Base-by-base conservation (phyloP, 805 yeast genomes). In the Lachancea lanzarotensis region DNA sequence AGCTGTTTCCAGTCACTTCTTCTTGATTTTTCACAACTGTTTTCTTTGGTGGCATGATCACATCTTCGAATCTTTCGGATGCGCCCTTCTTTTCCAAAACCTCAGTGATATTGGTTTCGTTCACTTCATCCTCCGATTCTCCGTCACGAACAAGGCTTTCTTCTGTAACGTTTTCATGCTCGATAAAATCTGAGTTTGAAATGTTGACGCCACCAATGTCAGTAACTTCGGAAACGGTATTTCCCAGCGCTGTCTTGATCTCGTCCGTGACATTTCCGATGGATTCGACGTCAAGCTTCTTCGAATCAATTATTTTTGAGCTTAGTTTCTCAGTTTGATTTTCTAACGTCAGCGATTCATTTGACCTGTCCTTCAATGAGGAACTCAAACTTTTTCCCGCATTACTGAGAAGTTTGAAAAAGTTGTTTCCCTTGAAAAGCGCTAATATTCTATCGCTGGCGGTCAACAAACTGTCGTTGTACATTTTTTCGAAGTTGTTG, bases 401-500 rank as follows among this genome's bases (percentile, higher is more conserved):
- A 39, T 52, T 54, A 11, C 54, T 52, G 10, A 62, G 27, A 20
- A 62, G 39, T 43, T 52, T 63, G 50, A 65, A 61, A 44, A 63
- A 60, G 45, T 62, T 63, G 43, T 63, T 58, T 10, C 51, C 52
- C 38, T 56, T 57, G 54, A 62, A 60, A 19, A 59, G 56, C 9
- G 56, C 48, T 3, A 53, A 52, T 11, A 55, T 38, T 38, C 50
- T 53, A 19, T 48, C 55, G 29, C 52, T 51, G 17, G 39, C 27
- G 25, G 45, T 42, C 29, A 54, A 52, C 29, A 56, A 38, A 45
- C 59, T 63, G 31, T 66, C 65, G 56, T 58, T 54, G 51, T 79
- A 81, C 66, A 82, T 56, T 26, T 56, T 56, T 59, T 80, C 82
- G 66, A 93, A 93, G 53, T 78, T 75, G 49, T 78, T 78, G 41